Evolutionary conservation across 2,329 filamentous ascomycete species (phyloP), one percentile per base, ranked within the genome.

Genomic region (Penicillium sclerotiorum): DNA sequence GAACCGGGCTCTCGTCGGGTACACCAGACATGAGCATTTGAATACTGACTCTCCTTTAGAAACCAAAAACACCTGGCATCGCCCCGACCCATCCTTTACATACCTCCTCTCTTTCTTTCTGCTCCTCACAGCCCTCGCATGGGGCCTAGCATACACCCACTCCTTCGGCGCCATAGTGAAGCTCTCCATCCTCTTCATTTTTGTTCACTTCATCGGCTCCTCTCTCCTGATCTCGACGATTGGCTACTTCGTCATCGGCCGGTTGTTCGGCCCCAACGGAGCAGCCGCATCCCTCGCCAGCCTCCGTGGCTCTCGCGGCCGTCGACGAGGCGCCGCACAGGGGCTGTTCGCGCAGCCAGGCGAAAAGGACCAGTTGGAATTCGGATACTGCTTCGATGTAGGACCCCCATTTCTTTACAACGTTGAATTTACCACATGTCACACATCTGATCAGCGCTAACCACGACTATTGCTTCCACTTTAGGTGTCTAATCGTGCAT

Each of bases 331-430:
- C 47, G 67, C 70, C 15, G 73, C 76, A 41, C 73, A 80, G 62
- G 83, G 84, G 2, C 68, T 87, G 6, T 86, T 87, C 60, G 74
- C 78, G 5, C 79, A 82, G 46, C 77, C 79, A 0, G 74, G 73
- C 8, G 73, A 75, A 54, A 79, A 78, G 23, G 83, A 86, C 47
- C 80, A 80, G 52, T 67, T 88, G 53, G 85, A 87, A 63, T 88
- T 87, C 70, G 85, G 85, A 45, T 88, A 88, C 65, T 87, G 85
- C 67, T 87, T 87, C 70, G 85, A 88, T 72, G 85, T 83, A 59
- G 64, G 77, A 57, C 35, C n/a, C 11, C 20, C 18, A 2, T 17
- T 3, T 15, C 40, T 23, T n/a, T 1, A n/a, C n/a, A n/a, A n/a
- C n/a, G n/a, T n/a, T n/a, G n/a, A n/a, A n/a, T n/a, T n/a, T n/a